These are phyloP conservation scores for Euclidium syriacum DNA, from an alignment of 345 rosid species.

Conservation along the genomic window DNA sequence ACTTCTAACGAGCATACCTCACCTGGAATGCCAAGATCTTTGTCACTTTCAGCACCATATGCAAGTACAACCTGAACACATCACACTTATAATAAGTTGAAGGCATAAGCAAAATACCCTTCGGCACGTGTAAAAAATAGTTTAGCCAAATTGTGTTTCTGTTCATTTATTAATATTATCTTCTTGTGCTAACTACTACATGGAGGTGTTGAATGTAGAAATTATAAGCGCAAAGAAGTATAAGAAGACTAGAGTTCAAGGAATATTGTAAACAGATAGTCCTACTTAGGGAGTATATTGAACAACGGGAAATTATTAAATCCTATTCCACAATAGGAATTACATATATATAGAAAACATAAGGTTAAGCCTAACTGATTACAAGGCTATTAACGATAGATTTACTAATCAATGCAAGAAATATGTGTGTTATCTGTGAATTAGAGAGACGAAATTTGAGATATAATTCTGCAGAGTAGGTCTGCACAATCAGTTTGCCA, in stretches of 20 bases:
- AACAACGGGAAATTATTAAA: not conserved
- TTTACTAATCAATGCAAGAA: too few species aligned
- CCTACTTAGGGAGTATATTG: not conserved
- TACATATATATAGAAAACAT: not conserved
- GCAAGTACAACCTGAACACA: slow-evolving; percentile 83
- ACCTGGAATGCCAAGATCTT: slow-evolving; percentile 71
- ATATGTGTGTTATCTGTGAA: too few species aligned
- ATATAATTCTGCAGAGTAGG: too few species aligned
- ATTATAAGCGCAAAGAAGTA: not conserved
- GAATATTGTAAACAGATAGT: not conserved
- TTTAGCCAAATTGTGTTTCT: not conserved
- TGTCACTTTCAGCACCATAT: slow-evolving; percentile 95
- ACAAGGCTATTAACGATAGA: too few species aligned
- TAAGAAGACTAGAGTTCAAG: not conserved
- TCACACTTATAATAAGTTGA: not conserved
- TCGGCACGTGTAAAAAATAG: not conserved
- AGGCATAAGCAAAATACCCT: not conserved
- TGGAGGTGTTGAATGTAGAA: not conserved
- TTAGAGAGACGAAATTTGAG: too few species aligned
- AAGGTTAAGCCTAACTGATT: not conserved
- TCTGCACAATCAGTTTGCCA: too few species aligned
- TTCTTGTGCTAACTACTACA: not conserved
- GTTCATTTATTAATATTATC: not conserved
- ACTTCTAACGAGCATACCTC: slow-evolving; percentile 48
- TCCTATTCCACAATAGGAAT: not conserved